Base-by-base conservation (phyloP, 164 flowering plant species). In the Nymphaea colorata region DNA sequence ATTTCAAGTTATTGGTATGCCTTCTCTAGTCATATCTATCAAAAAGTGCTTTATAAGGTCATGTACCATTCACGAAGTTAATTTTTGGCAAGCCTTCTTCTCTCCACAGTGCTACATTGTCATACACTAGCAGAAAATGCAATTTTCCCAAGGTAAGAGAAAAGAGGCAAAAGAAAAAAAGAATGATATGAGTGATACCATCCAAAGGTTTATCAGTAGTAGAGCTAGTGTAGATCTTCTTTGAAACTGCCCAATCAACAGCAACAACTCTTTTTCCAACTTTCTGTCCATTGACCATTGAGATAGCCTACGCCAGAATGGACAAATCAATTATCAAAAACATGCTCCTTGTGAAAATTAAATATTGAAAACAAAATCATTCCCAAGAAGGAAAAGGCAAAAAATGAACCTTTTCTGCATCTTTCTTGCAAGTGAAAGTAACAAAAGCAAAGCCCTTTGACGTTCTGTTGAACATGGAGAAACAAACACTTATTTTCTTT, bases 181-280 rank as follows among this genome's bases (percentile, higher is more conserved):
- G 36, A 25, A 25, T 25, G 36, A 25, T 25, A 25, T 25, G 36
- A 25, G 36, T 25, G 36, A 25, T 25, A 25, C 36, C 36, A 25
- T 25, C 36, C 36, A 25, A 25, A 25, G 1, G 36, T 25, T 25
- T 25, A 25, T 25, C 36, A 25, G 36, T 25, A 25, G 36, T 25
- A 12, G 55, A 6, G 55, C 6, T 47, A 4, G 55, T 12, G 5
- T 85, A 95, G 65, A 86, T 60, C 65, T 90, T 90, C 79, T 95
- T 95, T 44, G 98, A 81, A 73, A 95, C 82, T 66, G 99, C 96
- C 99, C 99, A 95, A 73, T 95, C 99, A 81, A 91, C 96, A 75
- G 99, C 99, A 71, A 95, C 82, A 4, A 93, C 76, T 72, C 99
- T 80, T 71, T 83, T 87, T 65, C 85, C 83, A 78, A 90, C 75